phyloP scores from a whole-genome alignment of 257 asterid genomes.

The Solanum sejunctum region DNA sequence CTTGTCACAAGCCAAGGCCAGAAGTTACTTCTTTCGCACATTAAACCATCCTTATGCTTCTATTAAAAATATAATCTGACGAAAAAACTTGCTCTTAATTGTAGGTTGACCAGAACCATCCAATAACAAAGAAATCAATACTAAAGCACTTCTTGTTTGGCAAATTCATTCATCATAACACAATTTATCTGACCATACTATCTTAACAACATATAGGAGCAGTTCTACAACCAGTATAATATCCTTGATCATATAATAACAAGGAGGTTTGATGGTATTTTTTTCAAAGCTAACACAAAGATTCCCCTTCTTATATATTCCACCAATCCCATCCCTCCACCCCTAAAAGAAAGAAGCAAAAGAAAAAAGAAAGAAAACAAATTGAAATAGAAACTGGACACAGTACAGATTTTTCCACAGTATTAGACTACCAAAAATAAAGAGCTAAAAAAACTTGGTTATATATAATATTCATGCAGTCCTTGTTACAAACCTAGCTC shows the following conservation, averaged over 20 bases:
- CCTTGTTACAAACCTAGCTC: not conserved
- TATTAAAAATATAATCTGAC: not conserved
- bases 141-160: not conserved
- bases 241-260: not conserved
- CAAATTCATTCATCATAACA: not conserved
- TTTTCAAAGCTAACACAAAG: not conserved
- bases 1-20: not conserved
- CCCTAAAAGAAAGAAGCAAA: not conserved
- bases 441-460: not conserved
- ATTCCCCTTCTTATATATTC: not conserved
- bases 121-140: not conserved
- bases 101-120: not conserved
- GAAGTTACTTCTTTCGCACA: not conserved
- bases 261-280: not conserved
- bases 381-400: not conserved
- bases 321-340: not conserved
- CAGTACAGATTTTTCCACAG: not conserved
- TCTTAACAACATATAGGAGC: not conserved
- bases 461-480: not conserved
- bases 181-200: not conserved
- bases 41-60: not conserved
- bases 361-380: not conserved
- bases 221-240: not conserved
- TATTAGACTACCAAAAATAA: not conserved
- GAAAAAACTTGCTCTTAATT: not conserved